Evolutionary conservation across 805 yeast species (phyloP).

Genomic region (Blastobotrys attinorum): DNA sequence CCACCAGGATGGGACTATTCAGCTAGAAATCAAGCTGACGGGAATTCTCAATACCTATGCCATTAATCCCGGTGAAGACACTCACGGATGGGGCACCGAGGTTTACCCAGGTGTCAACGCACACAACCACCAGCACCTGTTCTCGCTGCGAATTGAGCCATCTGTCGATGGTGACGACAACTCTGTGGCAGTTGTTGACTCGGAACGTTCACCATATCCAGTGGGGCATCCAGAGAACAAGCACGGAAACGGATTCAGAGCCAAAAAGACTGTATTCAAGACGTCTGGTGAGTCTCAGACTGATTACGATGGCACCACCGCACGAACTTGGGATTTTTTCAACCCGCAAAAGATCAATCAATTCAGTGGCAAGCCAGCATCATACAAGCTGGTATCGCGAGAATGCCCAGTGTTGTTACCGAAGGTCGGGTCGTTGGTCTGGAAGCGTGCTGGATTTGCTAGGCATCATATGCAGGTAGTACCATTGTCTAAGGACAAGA

Average conservation of each 20-base stretch:
- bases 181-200: slow-evolving; percentile 53
- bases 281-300: slow-evolving; percentile 58
- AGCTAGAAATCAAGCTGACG: slow-evolving; percentile 69
- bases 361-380: slow-evolving; percentile 66
- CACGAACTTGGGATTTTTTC: slow-evolving; percentile 35
- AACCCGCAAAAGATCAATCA: slow-evolving; percentile 61
- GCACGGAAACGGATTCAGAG: slow-evolving; percentile 71
- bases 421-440: slow-evolving; percentile 62
- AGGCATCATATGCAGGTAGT: slow-evolving; percentile 57
- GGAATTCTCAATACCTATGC: slow-evolving; percentile 74
- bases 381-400: slow-evolving; percentile 68
- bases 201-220: slow-evolving; percentile 41
- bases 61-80: slow-evolving; percentile 49
- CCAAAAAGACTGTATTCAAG: slow-evolving; percentile 50
- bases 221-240: slow-evolving; percentile 59
- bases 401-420: slow-evolving; percentile 70
- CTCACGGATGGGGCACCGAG: slow-evolving; percentile 72
- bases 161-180: slow-evolving; percentile 67
- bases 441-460: slow-evolving; percentile 82
- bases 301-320: slow-evolving; percentile 41
- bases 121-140: slow-evolving; percentile 81
- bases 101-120: slow-evolving; percentile 79
- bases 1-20: slow-evolving; percentile 78
- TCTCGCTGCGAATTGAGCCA: slow-evolving; percentile 71
- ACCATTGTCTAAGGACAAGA: slow-evolving; percentile 63